Evolutionary conservation across 2,329 filamentous ascomycete genomes (phyloP).

Genomic region (Chalaropsis ovoidea): DNA sequence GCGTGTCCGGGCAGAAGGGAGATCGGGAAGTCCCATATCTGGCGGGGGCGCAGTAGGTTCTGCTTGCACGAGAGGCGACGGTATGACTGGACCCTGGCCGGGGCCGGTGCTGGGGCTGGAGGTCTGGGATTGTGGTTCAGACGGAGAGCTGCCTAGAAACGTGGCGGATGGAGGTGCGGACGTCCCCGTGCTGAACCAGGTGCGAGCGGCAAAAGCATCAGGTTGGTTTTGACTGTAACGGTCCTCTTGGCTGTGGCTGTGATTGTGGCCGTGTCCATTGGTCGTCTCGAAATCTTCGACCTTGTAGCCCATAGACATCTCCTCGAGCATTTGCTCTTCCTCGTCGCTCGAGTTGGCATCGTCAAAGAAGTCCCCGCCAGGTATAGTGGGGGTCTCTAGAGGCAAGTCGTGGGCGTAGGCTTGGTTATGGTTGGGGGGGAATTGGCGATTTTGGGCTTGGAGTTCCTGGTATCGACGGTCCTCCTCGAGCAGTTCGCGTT

Average conservation of each 20-base stretch:
- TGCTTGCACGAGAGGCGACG: conserved; percentile 2
- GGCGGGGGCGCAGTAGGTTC: not conserved
- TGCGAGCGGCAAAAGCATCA: conserved; percentile 16
- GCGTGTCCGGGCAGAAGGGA: conserved; percentile 12
- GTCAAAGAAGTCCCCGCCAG: conserved; percentile 42
- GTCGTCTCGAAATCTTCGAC: conserved; percentile 73
- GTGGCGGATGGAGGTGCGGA: conserved; percentile 22
- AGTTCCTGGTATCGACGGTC: conserved; percentile 32
- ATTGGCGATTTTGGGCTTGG: conserved; percentile 6
- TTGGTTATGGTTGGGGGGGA: conserved; percentile 2
- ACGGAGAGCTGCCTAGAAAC: conserved; percentile 9
- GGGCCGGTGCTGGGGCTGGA: not conserved
- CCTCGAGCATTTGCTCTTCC: conserved; percentile 70
- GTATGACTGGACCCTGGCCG: not conserved
- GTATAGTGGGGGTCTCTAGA: conserved; percentile 16
- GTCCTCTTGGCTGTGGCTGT: conserved; percentile 3
- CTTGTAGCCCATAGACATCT: conserved; percentile 74
- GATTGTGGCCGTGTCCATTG: not conserved
- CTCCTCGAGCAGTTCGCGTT: conserved; percentile 25
- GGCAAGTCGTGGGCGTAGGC: not conserved
- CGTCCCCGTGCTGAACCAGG: conserved; percentile 23
- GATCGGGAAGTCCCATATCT: conserved; percentile 8
- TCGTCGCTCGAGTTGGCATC: conserved; percentile 56
- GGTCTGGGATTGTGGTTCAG: conserved; percentile 6
- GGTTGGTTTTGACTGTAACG: not conserved